A percentile compares a stretch with the other conserved stretches of the same genome.
These are phyloP conservation scores for Hyaloscypha variabilis DNA, from an alignment of 495 filamentous ascomycete species.

Conservation along the genomic window DNA sequence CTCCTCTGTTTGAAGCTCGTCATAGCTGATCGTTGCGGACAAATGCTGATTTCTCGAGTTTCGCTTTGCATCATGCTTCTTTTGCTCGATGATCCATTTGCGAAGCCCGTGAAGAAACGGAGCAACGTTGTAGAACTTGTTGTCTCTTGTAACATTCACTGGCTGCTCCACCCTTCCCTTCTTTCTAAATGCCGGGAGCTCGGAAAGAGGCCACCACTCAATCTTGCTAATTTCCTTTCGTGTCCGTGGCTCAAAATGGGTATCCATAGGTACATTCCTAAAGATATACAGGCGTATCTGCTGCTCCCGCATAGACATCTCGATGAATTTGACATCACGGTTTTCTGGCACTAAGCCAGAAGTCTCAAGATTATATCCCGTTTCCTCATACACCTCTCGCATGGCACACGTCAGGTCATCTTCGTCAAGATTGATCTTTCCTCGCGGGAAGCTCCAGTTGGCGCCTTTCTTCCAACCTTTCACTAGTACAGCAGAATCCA, in stretches of 20 bases:
- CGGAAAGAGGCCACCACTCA: constrained; percentile 85
- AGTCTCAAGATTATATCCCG: constrained; percentile 77
- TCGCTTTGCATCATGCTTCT: constrained; percentile 60
- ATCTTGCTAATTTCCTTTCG: constrained; percentile 98
- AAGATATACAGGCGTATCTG: constrained; percentile 91
- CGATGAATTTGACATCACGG: constrained; percentile 73
- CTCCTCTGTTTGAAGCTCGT: constrained; percentile 34
- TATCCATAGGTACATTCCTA: constrained; percentile 81
- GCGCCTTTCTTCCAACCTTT: constrained; percentile 97
- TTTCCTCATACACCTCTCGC: constrained; percentile 94
- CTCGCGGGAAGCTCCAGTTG: constrained; percentile 94
- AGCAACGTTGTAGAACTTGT: constrained; percentile 96
- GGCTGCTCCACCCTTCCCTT: constrained; percentile 55
- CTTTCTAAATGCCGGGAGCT: constrained; percentile 79
- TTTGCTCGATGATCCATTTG: constrained; percentile 88
- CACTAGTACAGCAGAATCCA: constrained; percentile 91
- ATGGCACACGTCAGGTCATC: constrained; percentile 89
- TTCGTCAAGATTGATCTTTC: constrained; percentile 97
- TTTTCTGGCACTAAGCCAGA: constrained; percentile 73
- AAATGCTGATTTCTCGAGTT: constrained; percentile 33
- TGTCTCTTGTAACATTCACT: constrained; percentile 57
- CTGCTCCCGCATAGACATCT: constrained; percentile 88
- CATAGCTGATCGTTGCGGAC: constrained; percentile 23
- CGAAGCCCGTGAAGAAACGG: constrained; percentile 86
- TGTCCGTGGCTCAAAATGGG: constrained; percentile 83